phyloP scores from a whole-genome alignment of 2,329 filamentous ascomycete species.

The Cephalotrichum gorgonifer region DNA sequence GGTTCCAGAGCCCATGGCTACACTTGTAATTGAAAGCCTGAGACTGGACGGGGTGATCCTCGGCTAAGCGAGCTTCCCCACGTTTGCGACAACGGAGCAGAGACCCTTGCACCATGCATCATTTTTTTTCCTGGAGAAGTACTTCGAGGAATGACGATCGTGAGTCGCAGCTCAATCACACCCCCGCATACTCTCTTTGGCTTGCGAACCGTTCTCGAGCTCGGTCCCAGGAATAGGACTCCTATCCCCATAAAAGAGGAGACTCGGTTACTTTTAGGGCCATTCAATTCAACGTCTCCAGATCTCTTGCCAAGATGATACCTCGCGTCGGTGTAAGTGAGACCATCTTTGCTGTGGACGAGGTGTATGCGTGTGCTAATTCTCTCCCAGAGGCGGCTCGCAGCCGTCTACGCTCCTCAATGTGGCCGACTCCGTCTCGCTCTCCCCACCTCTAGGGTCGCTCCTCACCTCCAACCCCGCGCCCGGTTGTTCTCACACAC shows the following conservation, averaged over 20 bases:
- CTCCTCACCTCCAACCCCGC: not conserved
- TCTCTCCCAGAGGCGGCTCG: not conserved
- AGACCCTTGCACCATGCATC: not conserved
- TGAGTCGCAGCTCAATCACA: not conserved
- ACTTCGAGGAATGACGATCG: not conserved
- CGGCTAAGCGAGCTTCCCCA: not conserved
- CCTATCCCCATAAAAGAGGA: not conserved
- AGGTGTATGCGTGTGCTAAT: not conserved
- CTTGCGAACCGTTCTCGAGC: not conserved
- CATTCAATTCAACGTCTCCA: not conserved
- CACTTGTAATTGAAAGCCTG: not conserved
- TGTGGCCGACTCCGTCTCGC: not conserved
- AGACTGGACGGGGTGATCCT: not conserved
- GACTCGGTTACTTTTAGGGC: not conserved
- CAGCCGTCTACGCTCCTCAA: not conserved
- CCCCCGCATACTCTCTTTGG: not conserved
- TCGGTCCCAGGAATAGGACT: not conserved
- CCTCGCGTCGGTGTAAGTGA: not conserved
- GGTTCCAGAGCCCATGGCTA: too few species aligned
- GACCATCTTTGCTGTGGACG: not conserved
- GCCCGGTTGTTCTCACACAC: not conserved
- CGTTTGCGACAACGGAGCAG: not conserved
- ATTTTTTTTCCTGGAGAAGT: not conserved
- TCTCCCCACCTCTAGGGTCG: not conserved
- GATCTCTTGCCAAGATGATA: not conserved